Evolutionary conservation across 1,139 yeast species (phyloP).

Genomic region (Kodamaea sp.): DNA sequence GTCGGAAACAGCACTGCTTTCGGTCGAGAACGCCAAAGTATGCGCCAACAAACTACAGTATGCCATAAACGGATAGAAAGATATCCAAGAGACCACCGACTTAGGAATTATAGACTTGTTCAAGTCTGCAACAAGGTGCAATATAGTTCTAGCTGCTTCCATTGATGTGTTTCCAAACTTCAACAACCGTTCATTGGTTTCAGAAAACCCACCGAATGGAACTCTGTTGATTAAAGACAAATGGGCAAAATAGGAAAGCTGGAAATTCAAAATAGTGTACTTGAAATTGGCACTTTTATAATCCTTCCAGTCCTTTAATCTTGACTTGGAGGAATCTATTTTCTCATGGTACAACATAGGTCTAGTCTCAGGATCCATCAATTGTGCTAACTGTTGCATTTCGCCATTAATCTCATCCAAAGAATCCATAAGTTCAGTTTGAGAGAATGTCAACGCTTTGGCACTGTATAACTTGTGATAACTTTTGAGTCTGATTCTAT

Average conservation of each 20-base stretch:
- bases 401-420: slow-evolving; percentile 16
- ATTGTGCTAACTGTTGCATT: slow-evolving; percentile 17
- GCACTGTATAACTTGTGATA: slow-evolving; percentile 19
- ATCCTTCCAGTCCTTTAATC: slow-evolving; percentile 2
- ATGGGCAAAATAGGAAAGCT: slow-evolving; percentile 13
- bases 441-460: slow-evolving; percentile 12
- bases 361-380: slow-evolving; percentile 23
- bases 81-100: slow-evolving; percentile 32
- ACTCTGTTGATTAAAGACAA: slow-evolving; percentile 15
- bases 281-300: slow-evolving; percentile 1
- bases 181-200: slow-evolving; percentile 6
- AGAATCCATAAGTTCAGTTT: slow-evolving; percentile 7
- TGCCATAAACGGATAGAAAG: slow-evolving; percentile 28
- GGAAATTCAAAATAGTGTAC: slow-evolving; percentile 9
- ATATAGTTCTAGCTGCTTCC: slow-evolving; percentile 12
- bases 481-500: slow-evolving; percentile 21
- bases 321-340: background rate
- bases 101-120: slow-evolving; percentile 17
- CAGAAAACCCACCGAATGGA: slow-evolving; percentile 11
- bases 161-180: slow-evolving; percentile 12
- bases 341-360: slow-evolving; percentile 13
- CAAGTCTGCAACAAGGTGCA: slow-evolving; percentile 10
- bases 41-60: slow-evolving; percentile 10
- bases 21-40: slow-evolving; percentile 6
- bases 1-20: slow-evolving; percentile 12